Conservation (phyloP, 2,329 filamentous ascomycete species). For the Exophiala sp. region DNA sequence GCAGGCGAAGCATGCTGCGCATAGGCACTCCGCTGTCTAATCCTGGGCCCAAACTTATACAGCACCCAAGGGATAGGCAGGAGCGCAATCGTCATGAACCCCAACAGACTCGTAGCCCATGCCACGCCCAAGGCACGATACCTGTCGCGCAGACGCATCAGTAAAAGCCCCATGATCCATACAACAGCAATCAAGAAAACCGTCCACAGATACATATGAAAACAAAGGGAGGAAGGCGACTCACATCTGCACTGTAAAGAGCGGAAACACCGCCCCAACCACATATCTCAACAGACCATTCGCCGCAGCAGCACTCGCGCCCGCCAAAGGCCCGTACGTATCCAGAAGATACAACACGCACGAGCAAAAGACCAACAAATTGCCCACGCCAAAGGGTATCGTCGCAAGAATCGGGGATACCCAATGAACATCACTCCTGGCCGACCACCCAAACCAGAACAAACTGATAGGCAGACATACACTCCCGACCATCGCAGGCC, state of each 20-base stretch:
- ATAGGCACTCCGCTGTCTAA: slow-evolving; percentile 39
- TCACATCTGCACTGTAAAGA: slow-evolving; percentile 36
- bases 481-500: slow-evolving; percentile 49
- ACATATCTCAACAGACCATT: slow-evolving; percentile 35
- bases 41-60: slow-evolving; percentile 38
- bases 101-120: slow-evolving; percentile 36
- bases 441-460: slow-evolving; percentile 49
- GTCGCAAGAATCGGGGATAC: slow-evolving; percentile 31
- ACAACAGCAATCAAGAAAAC: not conserved
- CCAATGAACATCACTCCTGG: slow-evolving; percentile 40
- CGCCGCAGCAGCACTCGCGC: slow-evolving; percentile 33
- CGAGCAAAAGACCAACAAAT: slow-evolving; percentile 42
- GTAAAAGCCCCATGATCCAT: not conserved
- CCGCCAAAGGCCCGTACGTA: slow-evolving; percentile 31
- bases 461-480: slow-evolving; percentile 45
- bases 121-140: slow-evolving; percentile 32
- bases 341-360: slow-evolving; percentile 37
- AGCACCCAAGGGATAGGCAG: slow-evolving; percentile 45
- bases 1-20: not conserved
- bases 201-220: not conserved
- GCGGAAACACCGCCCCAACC: slow-evolving; percentile 36
- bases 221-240: not conserved
- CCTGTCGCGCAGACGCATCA: slow-evolving; percentile 2
- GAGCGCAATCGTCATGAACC: slow-evolving; percentile 32
- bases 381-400: slow-evolving; percentile 30